Evolutionary conservation across 1,284 basidiomycete genomes (phyloP).

Genomic region (Fistulina hepatica): DNA sequence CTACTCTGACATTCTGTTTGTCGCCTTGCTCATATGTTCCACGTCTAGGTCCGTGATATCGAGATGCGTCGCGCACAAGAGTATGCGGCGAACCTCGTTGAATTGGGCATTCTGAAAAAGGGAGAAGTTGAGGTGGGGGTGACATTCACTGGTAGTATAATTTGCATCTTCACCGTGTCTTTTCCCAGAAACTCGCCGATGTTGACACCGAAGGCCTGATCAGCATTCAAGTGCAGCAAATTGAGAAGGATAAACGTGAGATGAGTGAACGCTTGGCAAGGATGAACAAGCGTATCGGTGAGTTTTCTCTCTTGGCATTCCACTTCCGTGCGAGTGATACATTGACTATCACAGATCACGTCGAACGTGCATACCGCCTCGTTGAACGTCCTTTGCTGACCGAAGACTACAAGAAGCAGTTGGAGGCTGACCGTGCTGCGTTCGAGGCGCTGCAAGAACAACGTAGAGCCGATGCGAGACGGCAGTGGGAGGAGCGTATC

Average conservation of each 20-base stretch:
- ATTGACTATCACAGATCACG: no score
- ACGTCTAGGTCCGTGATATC: conserved; percentile 56
- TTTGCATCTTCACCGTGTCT: conserved; percentile 3
- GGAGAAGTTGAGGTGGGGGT: conserved; percentile 67
- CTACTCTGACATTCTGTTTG: conserved; percentile 51
- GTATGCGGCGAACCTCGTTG: conserved; percentile 79
- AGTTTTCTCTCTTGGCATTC: no score
- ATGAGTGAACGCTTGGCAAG: conserved; percentile 78
- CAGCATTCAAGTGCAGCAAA: conserved; percentile 84
- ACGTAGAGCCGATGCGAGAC: conserved; percentile 49
- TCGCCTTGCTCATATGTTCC: not conserved
- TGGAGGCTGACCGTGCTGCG: conserved; percentile 60
- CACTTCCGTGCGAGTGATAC: no score
- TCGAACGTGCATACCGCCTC: conserved; percentile 93
- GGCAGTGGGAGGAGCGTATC: conserved; percentile 61
- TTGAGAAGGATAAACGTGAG: conserved; percentile 96
- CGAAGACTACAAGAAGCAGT: conserved; percentile 85
- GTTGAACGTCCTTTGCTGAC: conserved; percentile 84
- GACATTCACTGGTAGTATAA: not conserved
- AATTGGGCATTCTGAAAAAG: conserved; percentile 75
- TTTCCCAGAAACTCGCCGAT: conserved; percentile 64
- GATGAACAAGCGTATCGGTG: conserved; percentile 79
- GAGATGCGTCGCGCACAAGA: conserved; percentile 86
- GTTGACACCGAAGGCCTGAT: conserved; percentile 87
- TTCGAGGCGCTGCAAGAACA: conserved; percentile 59